Base-by-base conservation (phyloP, 2,329 filamentous ascomycete species). In the Lecanicillium sp. region DNA sequence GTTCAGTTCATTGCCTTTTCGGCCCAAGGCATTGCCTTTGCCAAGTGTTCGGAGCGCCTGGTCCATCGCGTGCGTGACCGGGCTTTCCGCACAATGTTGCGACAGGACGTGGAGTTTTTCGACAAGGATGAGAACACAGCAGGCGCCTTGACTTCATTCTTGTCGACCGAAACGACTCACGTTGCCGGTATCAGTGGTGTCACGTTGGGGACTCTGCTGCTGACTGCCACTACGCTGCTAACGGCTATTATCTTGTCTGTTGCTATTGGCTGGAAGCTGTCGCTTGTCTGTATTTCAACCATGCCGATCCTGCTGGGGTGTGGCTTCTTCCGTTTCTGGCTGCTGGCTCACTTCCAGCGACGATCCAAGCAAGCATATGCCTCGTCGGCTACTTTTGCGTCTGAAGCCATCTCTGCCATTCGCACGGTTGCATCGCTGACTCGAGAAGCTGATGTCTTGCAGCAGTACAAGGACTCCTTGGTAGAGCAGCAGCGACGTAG, bases 81-180 rank as follows among this genome's bases (percentile, higher is more conserved):
- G 41, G 84, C 88, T 6, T 95, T 98, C 68, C 75, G 89, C 22
- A 73, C 82, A 17, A 87, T 96, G 67, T 76, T 96, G 37, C 84
- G 89, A 47, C 90, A 96, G 60, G 92, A 96, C 46, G 89, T 96
- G 42, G 69, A 79, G 19, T 96, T 89, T 60, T 98, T 95, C 51
- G 92, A 96, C 58, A 73, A 71, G 32, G 85, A 94, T 46, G 83
- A 92, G 58, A 94, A 96, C 57, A 88, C 84, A 6, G 81, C 87
- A 6, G 92, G 92, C 47, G 83, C 88, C 1, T 67, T 98, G 50
- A 95, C 88, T 0, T 86, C 84, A 0, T 92, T 94, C 63, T 67
- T 95, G 11, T 89, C 85, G 3, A 94, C 86, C 0, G 85, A 95
- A 60, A 89, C 89, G 0, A 95, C 87, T 1, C 83, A 94, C 53